A percentile compares a stretch with the other conserved stretches of the same genome.
phyloP scores from a whole-genome alignment of 192 early-diverging fungal species.

The Irineochytrium annulatum region DNA sequence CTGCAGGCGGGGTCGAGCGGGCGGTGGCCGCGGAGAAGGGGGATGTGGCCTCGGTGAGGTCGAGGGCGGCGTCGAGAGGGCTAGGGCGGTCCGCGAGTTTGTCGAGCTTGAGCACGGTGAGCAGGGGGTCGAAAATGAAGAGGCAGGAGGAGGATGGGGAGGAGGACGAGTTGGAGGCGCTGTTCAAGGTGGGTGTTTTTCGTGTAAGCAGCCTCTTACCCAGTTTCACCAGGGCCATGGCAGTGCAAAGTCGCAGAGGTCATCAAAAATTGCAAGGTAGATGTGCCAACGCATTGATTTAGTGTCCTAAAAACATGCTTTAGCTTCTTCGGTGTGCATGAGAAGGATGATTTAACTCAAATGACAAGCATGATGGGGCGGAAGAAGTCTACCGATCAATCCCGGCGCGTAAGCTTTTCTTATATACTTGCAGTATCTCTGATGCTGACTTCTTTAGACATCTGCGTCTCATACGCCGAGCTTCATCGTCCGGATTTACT shows the following conservation, averaged over 20 bases:
- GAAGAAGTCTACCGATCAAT: neutral
- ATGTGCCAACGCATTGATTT: too few relatives aligned
- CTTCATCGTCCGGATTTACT: constrained; percentile 36
- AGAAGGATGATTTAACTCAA: neutral
- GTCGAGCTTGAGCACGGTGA: too few relatives aligned
- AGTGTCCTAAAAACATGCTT: neutral
- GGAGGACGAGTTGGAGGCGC: neutral
- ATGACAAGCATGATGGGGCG: neutral
- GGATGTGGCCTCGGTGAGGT: too few relatives aligned
- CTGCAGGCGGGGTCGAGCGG: too few relatives aligned
- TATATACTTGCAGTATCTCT: neutral
- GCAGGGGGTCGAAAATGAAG: too few relatives aligned
- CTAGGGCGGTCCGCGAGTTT: too few relatives aligned
- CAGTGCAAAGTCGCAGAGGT: too few relatives aligned
- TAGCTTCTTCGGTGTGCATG: neutral
- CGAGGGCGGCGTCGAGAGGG: too few relatives aligned
- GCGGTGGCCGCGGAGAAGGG: too few relatives aligned
- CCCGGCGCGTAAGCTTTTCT: neutral
- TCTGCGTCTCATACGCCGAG: neutral
- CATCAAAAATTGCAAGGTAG: too few relatives aligned
- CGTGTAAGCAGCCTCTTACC: neutral
- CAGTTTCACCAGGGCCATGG: neutral
- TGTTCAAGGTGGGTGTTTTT: neutral
- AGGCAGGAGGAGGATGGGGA: too few relatives aligned
- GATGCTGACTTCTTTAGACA: neutral